A percentile compares a stretch with the other conserved stretches of the same genome.
Evolutionary conservation across 2,329 filamentous ascomycete genomes (phyloP).

Genomic region (Beauveria bassiana): DNA sequence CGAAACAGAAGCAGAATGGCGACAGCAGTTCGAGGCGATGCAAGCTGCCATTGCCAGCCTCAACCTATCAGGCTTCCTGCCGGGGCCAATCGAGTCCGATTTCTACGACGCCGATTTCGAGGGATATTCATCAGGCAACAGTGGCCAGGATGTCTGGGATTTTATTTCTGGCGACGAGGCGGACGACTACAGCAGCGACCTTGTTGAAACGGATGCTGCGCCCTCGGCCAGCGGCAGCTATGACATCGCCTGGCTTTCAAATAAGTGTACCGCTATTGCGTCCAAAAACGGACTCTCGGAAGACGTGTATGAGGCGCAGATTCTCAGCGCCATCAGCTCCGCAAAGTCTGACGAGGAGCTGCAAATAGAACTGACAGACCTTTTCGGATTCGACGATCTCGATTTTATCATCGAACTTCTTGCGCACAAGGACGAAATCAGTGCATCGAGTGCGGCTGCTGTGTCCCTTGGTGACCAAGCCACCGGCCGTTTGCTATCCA

Average conservation of each 20-base stretch:
- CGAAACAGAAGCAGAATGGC: constrained; percentile 60
- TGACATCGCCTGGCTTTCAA: constrained; percentile 61
- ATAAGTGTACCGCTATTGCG: constrained; percentile 61
- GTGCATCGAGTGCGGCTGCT: constrained; percentile 35
- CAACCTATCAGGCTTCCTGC: constrained; percentile 34
- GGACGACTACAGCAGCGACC: constrained; percentile 58
- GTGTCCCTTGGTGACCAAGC: constrained; percentile 24
- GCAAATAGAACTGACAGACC: constrained; percentile 83
- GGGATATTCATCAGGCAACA: constrained; percentile 48
- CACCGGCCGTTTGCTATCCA: constrained; percentile 56
- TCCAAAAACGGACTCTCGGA: constrained; percentile 58
- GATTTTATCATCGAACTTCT: constrained; percentile 92
- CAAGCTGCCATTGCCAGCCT: constrained; percentile 72
- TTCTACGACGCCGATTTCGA: constrained; percentile 59
- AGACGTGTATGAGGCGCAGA: constrained; percentile 67
- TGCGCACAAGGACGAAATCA: constrained; percentile 62
- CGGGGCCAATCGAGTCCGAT: constrained; percentile 37
- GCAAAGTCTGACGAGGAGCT: constrained; percentile 69
- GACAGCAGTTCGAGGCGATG: constrained; percentile 79
- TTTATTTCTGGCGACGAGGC: constrained; percentile 71
- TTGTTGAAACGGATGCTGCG: constrained; percentile 39
- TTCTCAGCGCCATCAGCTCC: constrained; percentile 65
- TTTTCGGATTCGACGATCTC: constrained; percentile 87
- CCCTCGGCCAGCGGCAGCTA: constrained; percentile 31
- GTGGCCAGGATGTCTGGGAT: constrained; percentile 84